These are phyloP conservation scores for Ilyonectria mors-panacis DNA, from an alignment of 2,329 filamentous ascomycete genomes.

Conservation along the genomic window DNA sequence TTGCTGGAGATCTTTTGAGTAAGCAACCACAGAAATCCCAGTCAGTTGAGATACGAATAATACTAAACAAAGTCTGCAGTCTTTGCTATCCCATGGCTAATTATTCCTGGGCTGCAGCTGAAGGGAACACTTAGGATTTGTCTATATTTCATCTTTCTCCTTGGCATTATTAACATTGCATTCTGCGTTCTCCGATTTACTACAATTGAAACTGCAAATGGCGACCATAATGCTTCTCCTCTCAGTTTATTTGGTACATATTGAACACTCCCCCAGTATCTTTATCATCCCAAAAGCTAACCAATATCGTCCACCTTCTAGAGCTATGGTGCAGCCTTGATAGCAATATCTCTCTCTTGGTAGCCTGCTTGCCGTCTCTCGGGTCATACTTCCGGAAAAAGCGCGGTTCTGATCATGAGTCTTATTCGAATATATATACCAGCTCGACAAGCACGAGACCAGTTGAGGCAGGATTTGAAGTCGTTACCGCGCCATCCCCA, in stretches of 20 bases:
- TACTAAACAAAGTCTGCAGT: background rate
- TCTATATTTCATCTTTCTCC: background rate
- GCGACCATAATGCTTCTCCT: background rate
- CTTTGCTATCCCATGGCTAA: background rate
- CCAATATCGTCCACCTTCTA: background rate
- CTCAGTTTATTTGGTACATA: background rate
- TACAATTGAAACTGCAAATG: background rate
- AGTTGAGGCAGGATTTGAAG: background rate
- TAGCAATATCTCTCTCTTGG: constrained; percentile 33
- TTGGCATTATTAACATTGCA: background rate
- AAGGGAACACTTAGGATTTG: background rate
- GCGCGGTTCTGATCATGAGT: background rate
- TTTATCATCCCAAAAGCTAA: background rate
- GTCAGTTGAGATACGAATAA: background rate
- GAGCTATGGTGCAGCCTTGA: constrained; percentile 35
- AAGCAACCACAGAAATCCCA: background rate
- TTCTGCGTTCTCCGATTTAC: background rate
- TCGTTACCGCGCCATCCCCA: background rate
- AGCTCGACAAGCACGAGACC: background rate
- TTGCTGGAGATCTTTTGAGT: background rate
- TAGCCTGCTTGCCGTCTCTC: constrained; percentile 37
- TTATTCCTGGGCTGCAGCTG: background rate
- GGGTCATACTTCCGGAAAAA: constrained; percentile 37
- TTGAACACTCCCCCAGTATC: background rate
- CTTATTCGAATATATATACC: background rate